These are phyloP conservation scores for Tricholoma bakamatsutake DNA, from an alignment of 768 basidiomycete genomes.

Conservation along the genomic window DNA sequence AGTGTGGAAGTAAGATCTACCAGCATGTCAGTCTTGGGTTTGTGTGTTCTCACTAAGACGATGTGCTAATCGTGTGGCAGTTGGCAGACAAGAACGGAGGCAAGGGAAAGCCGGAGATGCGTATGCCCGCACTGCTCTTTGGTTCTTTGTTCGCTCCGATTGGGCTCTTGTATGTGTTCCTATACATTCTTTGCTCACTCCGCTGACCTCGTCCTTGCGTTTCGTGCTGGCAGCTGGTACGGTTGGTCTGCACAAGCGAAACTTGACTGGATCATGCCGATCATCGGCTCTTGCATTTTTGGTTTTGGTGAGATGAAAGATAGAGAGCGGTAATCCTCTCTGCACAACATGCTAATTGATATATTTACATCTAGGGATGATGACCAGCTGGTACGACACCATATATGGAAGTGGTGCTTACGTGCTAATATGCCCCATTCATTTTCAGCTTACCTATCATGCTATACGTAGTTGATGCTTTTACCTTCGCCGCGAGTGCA, in stretches of 20 bases:
- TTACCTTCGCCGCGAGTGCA: conserved; percentile 66
- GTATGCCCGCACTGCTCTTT: conserved; percentile 64
- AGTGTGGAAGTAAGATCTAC: conserved; percentile 38
- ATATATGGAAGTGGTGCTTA: neutral
- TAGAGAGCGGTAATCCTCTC: neutral
- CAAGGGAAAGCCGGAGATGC: conserved; percentile 67
- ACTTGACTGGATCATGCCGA: conserved; percentile 78
- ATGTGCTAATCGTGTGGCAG: conserved; percentile 20
- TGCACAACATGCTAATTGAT: neutral
- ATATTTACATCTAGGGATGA: conserved; percentile 29
- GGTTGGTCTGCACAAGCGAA: conserved; percentile 72
- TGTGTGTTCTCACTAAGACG: neutral
- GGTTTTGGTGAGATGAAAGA: conserved; percentile 37
- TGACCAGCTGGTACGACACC: conserved; percentile 52
- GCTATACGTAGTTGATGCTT: conserved; percentile 67
- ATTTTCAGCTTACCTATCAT: conserved; percentile 52
- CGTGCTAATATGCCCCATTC: conserved; percentile 1
- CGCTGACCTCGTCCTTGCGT: neutral
- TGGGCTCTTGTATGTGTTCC: conserved; percentile 54
- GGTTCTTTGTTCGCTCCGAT: conserved; percentile 66
- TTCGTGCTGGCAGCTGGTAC: conserved; percentile 48
- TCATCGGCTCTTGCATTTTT: conserved; percentile 54
- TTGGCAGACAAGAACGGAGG: conserved; percentile 51
- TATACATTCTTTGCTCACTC: conserved; percentile 5
- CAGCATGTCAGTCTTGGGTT: neutral